These are phyloP conservation scores for Monilinia aucupariae DNA, from an alignment of 2,329 filamentous ascomycete species.

Conservation along the genomic window DNA sequence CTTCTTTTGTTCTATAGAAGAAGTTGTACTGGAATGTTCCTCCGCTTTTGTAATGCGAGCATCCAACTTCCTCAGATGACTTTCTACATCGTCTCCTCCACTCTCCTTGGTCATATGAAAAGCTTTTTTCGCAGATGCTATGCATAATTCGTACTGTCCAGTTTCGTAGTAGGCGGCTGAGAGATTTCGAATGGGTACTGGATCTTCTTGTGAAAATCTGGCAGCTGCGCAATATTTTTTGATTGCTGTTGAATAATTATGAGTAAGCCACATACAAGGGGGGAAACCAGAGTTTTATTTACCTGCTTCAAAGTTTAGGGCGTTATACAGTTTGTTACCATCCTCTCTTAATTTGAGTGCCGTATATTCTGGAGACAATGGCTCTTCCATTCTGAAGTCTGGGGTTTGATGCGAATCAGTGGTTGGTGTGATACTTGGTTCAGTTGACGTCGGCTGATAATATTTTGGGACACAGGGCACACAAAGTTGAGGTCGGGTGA, in stretches of 20 bases:
- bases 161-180: background rate
- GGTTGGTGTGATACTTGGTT: background rate
- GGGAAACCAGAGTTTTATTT: background rate
- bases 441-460: background rate
- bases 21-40: background rate
- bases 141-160: background rate
- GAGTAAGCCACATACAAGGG: background rate
- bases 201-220: background rate
- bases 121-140: background rate
- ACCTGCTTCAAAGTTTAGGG: background rate
- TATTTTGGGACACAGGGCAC: background rate
- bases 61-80: background rate
- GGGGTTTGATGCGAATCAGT: background rate
- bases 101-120: background rate
- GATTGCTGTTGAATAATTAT: background rate
- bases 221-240: background rate
- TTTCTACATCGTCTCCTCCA: background rate
- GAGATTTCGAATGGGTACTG: background rate
- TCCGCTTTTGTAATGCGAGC: background rate
- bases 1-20: background rate
- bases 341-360: background rate
- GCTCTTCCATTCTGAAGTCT: background rate
- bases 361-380: background rate
- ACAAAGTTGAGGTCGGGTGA: no score
- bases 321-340: background rate